Percentiles rank a stretch among this genome's conserved stretches.
Conservation (phyloP, 2,329 filamentous ascomycete species). For the Alternaria arborescens region DNA sequence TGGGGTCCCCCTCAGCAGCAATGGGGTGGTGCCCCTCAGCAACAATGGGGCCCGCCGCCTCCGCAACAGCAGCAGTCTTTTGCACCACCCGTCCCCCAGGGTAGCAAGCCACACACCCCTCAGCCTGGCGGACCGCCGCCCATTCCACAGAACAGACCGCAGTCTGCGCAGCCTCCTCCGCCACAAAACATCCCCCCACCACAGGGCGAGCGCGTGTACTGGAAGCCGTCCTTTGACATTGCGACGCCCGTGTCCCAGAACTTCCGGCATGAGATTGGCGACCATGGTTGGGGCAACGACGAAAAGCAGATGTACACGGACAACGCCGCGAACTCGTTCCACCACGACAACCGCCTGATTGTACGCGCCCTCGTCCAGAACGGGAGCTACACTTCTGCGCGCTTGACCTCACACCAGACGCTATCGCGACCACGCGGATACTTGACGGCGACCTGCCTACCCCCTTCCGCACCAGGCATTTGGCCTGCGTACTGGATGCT, state of each 20-base stretch:
- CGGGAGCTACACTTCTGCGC: constrained; percentile 62
- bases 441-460: constrained; percentile 60
- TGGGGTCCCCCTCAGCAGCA: constrained; percentile 25
- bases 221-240: constrained; percentile 62
- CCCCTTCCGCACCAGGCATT: constrained; percentile 64
- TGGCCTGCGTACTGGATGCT: constrained; percentile 71
- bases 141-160: constrained; percentile 41
- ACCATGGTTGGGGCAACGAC: constrained; percentile 70
- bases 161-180: constrained; percentile 38
- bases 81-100: constrained; percentile 42
- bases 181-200: constrained; percentile 40
- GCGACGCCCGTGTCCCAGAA: constrained; percentile 58
- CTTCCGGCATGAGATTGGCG: constrained; percentile 65
- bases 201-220: constrained; percentile 55
- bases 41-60: constrained; percentile 34
- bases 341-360: constrained; percentile 62
- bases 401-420: constrained; percentile 63
- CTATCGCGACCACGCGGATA: constrained; percentile 62
- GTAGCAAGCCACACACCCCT: constrained; percentile 43
- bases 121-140: constrained; percentile 28
- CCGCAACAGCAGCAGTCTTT: constrained; percentile 37
- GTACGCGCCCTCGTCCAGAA: constrained; percentile 60
- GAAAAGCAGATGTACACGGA: constrained; percentile 67
- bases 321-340: constrained; percentile 61
- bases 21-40: constrained; percentile 19